phyloP scores from a whole-genome alignment of 2,329 filamentous ascomycete species.

The Sarocladiaceae sp. region DNA sequence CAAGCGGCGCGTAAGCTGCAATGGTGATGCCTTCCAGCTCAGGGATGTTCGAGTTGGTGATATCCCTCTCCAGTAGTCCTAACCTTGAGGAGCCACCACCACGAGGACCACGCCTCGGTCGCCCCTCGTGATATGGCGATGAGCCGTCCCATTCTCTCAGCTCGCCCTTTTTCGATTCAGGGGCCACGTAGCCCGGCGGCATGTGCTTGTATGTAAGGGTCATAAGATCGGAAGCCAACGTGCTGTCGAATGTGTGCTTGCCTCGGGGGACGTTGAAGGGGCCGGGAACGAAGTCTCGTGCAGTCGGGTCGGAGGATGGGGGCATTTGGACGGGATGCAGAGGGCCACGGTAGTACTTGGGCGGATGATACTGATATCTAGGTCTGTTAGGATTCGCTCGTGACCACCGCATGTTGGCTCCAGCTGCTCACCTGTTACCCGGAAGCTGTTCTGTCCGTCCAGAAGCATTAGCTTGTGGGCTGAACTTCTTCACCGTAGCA shows the following conservation, averaged over 20 bases:
- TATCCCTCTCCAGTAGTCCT: slow-evolving; percentile 65
- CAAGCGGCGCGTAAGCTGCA: slow-evolving; percentile 68
- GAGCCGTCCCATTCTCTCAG: slow-evolving; percentile 84
- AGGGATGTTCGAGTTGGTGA: slow-evolving; percentile 82
- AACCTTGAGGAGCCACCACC: slow-evolving; percentile 64
- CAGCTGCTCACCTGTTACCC: slow-evolving; percentile 39
- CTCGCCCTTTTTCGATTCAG: slow-evolving; percentile 52
- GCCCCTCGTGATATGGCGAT: slow-evolving; percentile 91
- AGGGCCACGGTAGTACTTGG: slow-evolving; percentile 91
- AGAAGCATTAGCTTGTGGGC: slow-evolving; percentile 29
- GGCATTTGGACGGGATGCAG: slow-evolving; percentile 90
- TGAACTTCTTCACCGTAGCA: slow-evolving; percentile 34
- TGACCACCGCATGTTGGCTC: no score
- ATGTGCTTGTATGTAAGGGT: slow-evolving; percentile 83
- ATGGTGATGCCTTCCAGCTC: slow-evolving; percentile 77
- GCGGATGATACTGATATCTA: slow-evolving; percentile 92
- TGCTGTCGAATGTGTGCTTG: slow-evolving; percentile 84
- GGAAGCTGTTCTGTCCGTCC: slow-evolving; percentile 36
- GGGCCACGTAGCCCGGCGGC: slow-evolving; percentile 65
- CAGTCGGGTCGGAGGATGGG: slow-evolving; percentile 78
- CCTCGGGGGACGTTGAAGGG: slow-evolving; percentile 86
- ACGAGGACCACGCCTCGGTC: slow-evolving; percentile 77
- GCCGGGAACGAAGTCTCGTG: slow-evolving; percentile 83
- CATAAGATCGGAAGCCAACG: slow-evolving; percentile 82
- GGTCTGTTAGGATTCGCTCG: no score